Percentiles rank a stretch among this genome's conserved stretches.
Evolutionary conservation across 805 yeast species (phyloP).

Genomic region (Candida andamanensis): DNA sequence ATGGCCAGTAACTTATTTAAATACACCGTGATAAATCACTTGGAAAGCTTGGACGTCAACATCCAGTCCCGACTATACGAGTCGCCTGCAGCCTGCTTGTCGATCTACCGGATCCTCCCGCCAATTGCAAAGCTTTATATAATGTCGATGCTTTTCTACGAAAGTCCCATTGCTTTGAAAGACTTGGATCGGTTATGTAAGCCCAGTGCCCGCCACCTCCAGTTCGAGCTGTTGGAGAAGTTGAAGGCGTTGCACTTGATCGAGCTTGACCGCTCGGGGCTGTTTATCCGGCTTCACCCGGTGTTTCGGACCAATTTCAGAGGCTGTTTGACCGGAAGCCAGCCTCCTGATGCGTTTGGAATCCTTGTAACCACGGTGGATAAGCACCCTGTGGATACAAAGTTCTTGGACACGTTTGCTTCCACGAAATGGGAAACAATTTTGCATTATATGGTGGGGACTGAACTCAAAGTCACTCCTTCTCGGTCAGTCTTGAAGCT

Average conservation of each 20-base stretch:
- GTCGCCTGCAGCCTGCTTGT: constrained; percentile 86
- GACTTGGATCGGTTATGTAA: constrained; percentile 76
- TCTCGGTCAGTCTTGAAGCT: constrained; percentile 77
- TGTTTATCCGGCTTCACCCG: constrained; percentile 55
- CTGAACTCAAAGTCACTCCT: constrained; percentile 65
- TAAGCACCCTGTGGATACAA: constrained; percentile 53
- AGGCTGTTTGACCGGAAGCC: constrained; percentile 80
- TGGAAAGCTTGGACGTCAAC: constrained; percentile 83
- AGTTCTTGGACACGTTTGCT: constrained; percentile 73
- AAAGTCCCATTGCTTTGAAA: constrained; percentile 59
- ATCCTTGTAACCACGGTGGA: constrained; percentile 49
- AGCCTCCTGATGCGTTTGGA: constrained; percentile 68
- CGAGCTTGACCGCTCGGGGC: constrained; percentile 49
- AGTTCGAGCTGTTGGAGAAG: constrained; percentile 74
- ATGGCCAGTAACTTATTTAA: constrained; percentile 9
- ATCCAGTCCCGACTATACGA: constrained; percentile 80
- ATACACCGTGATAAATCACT: constrained; percentile 72
- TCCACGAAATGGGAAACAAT: constrained; percentile 91
- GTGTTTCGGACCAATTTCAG: constrained; percentile 72
- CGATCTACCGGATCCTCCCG: constrained; percentile 86
- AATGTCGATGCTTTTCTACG: constrained; percentile 81
- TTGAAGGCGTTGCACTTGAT: constrained; percentile 72
- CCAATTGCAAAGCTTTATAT: constrained; percentile 84
- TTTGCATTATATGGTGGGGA: constrained; percentile 96
- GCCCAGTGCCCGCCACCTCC: constrained; percentile 49